Evolutionary conservation across 2,329 filamentous ascomycete genomes (phyloP), one percentile per base, ranked within the genome.

Genomic region (Penicillium sp.): DNA sequence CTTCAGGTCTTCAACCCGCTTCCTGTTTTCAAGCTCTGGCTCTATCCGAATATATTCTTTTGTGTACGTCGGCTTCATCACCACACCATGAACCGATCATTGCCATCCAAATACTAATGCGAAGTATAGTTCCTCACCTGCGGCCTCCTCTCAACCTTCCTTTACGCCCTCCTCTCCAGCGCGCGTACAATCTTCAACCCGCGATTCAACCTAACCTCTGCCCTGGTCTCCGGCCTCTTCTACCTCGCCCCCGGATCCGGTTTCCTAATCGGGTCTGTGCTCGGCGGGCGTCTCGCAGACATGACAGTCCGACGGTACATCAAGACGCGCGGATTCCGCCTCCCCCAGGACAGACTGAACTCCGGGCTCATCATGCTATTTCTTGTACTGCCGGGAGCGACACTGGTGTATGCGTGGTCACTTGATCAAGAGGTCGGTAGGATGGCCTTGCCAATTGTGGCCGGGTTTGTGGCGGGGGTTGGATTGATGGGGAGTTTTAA

Each of bases 401-500:
- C 90, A 75, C 72, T 92, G 3, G 73, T 91, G 1, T 92, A 91
- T 66, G 88, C 88, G 2, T 91, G 89, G 86, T 82, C 79, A 1
- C 76, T 88, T n/a, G 79, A 88, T 66, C 81, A 84, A 64, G 69
- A 74, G 13, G 77, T 81, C 0, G 85, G 86, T 0, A 86, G 85
- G 0, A 79, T 88, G 57, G 79, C 83, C 3, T 68, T 81, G 8
- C 90, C 90, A 0, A 88, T 92, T 15, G 84, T 92, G 7, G 85
- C 86, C 72, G 88, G 92, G 77, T 93, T 93, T 72, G 68, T 89
- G 15, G 89, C 92, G 61, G 90, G 90, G 1, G 82, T 91, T 0
- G 89, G 87, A 0, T 86, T 93, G 72, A 80, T 92, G 49, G 90
- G 91, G 67, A 89, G 88, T 65, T 93, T 92, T 71, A 90, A 90